These are phyloP conservation scores for Monilinia fructicola DNA, from an alignment of 2,329 filamentous ascomycete genomes.

Conservation along the genomic window DNA sequence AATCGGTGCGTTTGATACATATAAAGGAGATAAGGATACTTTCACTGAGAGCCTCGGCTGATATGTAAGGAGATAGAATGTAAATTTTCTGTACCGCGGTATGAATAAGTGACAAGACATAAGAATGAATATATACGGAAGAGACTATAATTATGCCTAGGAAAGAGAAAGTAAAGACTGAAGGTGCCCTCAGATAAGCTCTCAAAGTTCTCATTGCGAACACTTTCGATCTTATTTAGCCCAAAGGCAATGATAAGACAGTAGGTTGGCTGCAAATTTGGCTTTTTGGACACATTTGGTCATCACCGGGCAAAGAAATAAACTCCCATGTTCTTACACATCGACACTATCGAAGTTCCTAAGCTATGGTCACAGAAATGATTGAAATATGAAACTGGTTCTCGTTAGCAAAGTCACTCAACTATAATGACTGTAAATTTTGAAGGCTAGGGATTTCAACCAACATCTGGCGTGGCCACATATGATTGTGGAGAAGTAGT, in stretches of 20 bases:
- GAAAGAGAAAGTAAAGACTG: constrained; percentile 11
- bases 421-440: neutral
- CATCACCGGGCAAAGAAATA: constrained; percentile 40
- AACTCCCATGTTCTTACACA: constrained; percentile 26
- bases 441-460: neutral
- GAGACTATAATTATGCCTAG: neutral
- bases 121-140: neutral
- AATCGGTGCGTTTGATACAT: neutral
- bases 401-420: constrained; percentile 21
- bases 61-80: neutral
- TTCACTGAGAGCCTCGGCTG: neutral
- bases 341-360: constrained; percentile 23
- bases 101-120: neutral
- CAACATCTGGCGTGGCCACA: neutral
- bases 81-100: neutral
- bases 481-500: neutral
- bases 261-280: constrained; percentile 44
- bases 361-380: constrained; percentile 20
- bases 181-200: constrained; percentile 43
- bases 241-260: constrained; percentile 27
- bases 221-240: constrained; percentile 34
- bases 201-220: constrained; percentile 44
- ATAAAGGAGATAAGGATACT: neutral
- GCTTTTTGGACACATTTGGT: constrained; percentile 43
- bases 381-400: constrained; percentile 26